Evolutionary conservation across 176 grass and related monocot genomes (phyloP).

Genomic region (Aegilops sharonensis): DNA sequence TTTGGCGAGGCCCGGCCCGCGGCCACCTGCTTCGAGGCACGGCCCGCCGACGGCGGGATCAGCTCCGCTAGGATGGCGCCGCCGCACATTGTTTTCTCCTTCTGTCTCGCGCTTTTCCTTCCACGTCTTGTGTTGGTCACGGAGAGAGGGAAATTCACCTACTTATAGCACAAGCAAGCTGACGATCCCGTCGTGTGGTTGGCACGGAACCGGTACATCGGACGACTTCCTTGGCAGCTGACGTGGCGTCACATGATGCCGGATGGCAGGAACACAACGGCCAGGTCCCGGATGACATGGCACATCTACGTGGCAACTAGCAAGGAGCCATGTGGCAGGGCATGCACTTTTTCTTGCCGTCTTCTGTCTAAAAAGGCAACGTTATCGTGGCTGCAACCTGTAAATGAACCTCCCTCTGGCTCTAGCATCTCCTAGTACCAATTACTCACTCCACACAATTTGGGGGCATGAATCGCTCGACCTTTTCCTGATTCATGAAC

Average conservation of each 20-base stretch:
- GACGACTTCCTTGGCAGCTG: not conserved
- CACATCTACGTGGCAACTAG: not conserved
- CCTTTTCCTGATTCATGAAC: not conserved
- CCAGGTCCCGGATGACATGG: not conserved
- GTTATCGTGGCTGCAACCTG: no score
- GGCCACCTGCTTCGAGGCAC: conserved; percentile 24
- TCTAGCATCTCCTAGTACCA: no score
- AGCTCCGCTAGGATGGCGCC: conserved; percentile 71
- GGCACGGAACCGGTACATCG: not conserved
- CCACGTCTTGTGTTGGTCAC: not conserved
- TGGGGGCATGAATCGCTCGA: not conserved
- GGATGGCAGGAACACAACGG: not conserved
- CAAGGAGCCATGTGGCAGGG: no score
- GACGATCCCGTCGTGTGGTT: not conserved
- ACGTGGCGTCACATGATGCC: not conserved
- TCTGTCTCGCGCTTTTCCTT: not conserved
- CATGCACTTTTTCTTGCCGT: no score
- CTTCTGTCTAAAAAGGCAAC: no score
- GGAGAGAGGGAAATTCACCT: not conserved
- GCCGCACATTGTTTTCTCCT: conserved; percentile 51
- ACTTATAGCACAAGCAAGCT: conserved; percentile 9
- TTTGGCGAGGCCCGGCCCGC: not conserved
- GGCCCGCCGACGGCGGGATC: conserved; percentile 38
- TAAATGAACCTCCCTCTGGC: no score
- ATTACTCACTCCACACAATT: not conserved